A percentile compares a stretch with the other conserved stretches of the same genome.
Evolutionary conservation across 208 protist genomes (phyloP).

Genomic region (Herpetomonas samuelpessoai): DNA sequence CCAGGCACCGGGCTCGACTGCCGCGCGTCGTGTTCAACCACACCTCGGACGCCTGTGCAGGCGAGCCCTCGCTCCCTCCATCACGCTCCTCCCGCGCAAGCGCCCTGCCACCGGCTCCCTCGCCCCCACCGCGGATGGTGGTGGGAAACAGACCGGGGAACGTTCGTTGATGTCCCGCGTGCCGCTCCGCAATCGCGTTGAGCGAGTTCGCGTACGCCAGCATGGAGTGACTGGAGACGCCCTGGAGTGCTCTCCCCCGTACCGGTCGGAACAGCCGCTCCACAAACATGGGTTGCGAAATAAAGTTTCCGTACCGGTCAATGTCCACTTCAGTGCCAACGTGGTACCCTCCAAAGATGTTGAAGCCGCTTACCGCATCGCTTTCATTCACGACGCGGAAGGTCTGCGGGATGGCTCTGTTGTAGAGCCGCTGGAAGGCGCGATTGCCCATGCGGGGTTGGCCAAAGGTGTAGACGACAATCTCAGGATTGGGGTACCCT

Average conservation of each 20-base stretch:
- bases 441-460: constrained; percentile 75
- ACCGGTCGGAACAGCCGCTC: constrained; percentile 68
- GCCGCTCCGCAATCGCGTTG: constrained; percentile 52
- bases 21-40: too few species aligned
- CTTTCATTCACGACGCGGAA: constrained; percentile 88
- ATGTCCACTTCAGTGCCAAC: constrained; percentile 80
- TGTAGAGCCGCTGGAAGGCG: constrained; percentile 68
- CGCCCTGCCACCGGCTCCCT: too few species aligned
- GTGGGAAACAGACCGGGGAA: neutral
- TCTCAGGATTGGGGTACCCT: constrained; percentile 45
- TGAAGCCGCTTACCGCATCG: constrained; percentile 69
- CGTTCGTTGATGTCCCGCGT: neutral
- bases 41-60: too few species aligned
- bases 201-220: constrained; percentile 56
- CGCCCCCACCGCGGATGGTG: too few species aligned
- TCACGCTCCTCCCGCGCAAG: too few species aligned
- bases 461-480: constrained; percentile 84
- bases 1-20: too few species aligned
- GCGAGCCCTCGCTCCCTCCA: too few species aligned
- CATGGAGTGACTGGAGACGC: constrained; percentile 49
- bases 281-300: constrained; percentile 81
- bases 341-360: constrained; percentile 53
- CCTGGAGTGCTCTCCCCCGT: constrained; percentile 31
- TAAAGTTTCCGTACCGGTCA: constrained; percentile 71
- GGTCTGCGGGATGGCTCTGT: constrained; percentile 64